These are phyloP conservation scores for Leccinum boreale DNA, from an alignment of 768 basidiomycete species.

Conservation along the genomic window DNA sequence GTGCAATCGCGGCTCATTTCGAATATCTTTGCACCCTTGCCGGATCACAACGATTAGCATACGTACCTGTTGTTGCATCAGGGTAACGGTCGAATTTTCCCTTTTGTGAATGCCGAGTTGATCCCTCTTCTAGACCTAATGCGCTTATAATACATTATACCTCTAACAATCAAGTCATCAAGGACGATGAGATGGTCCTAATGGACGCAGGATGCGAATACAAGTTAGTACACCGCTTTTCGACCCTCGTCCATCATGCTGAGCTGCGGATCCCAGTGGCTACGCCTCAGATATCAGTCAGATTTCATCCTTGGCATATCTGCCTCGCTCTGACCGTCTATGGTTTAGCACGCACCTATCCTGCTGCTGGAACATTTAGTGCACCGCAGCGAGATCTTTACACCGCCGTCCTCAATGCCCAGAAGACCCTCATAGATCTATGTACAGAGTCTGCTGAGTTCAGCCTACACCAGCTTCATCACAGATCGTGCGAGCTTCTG, in stretches of 20 bases:
- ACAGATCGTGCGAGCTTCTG: conserved; percentile 63
- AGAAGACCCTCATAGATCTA: conserved; percentile 60
- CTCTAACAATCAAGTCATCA: conserved; percentile 77
- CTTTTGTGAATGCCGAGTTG: not conserved
- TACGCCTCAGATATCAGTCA: conserved; percentile 94
- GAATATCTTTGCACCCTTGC: conserved; percentile 79
- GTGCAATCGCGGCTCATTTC: conserved; percentile 75
- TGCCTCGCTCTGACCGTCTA: conserved; percentile 3
- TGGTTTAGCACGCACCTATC: conserved; percentile 76
- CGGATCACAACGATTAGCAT: conserved; percentile 87
- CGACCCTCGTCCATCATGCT: not conserved
- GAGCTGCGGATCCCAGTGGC: conserved; percentile 46
- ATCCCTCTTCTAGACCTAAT: conserved; percentile 56
- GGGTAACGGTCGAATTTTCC: conserved; percentile 48
- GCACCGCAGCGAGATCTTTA: conserved; percentile 83
- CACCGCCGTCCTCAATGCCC: conserved; percentile 65
- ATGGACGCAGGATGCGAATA: conserved; percentile 94
- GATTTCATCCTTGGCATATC: conserved; percentile 17
- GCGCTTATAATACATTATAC: conserved; percentile 94
- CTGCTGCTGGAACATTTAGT: conserved; percentile 78
- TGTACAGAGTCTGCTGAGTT: conserved; percentile 58
- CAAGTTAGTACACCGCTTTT: conserved; percentile 49
- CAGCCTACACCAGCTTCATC: conserved; percentile 75
- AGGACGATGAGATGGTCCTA: conserved; percentile 70
- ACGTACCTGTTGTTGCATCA: conserved; percentile 96